These are phyloP conservation scores for Nicotiana sylvestris DNA, from an alignment of 257 asterid species.

Conservation along the genomic window DNA sequence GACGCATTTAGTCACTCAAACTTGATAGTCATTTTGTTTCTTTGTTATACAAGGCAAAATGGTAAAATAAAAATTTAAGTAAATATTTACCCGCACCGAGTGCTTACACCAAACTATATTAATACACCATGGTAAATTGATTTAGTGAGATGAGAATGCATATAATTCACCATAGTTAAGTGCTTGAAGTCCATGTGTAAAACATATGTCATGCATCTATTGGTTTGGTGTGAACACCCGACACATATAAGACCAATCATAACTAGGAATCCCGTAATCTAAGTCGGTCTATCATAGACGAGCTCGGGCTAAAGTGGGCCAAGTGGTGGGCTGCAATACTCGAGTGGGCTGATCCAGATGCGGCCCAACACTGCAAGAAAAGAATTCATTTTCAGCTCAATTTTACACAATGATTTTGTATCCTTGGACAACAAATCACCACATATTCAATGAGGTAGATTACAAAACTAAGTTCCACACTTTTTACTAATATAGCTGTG, in stretches of 20 bases:
- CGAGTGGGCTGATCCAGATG: neutral
- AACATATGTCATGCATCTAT: no score
- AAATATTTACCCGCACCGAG: no score
- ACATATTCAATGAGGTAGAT: neutral
- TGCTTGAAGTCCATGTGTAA: no score
- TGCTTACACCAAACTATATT: no score
- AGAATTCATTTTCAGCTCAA: neutral
- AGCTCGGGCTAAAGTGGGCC: neutral
- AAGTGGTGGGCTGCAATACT: neutral
- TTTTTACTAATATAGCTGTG: neutral
- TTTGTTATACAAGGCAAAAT: neutral
- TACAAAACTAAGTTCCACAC: neutral
- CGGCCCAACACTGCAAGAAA: conserved; percentile 32
- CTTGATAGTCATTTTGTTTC: neutral
- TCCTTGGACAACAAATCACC: neutral
- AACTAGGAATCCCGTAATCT: no score
- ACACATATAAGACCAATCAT: no score
- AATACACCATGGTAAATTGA: no score
- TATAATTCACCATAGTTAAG: no score
- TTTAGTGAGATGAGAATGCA: no score
- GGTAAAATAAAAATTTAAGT: no score
- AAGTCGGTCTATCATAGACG: neutral
- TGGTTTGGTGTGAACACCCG: no score
- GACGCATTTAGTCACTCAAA: neutral
- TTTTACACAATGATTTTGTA: neutral